Conservation (phyloP, 108 stramenopile species). For the Epipyxis sp. region DNA sequence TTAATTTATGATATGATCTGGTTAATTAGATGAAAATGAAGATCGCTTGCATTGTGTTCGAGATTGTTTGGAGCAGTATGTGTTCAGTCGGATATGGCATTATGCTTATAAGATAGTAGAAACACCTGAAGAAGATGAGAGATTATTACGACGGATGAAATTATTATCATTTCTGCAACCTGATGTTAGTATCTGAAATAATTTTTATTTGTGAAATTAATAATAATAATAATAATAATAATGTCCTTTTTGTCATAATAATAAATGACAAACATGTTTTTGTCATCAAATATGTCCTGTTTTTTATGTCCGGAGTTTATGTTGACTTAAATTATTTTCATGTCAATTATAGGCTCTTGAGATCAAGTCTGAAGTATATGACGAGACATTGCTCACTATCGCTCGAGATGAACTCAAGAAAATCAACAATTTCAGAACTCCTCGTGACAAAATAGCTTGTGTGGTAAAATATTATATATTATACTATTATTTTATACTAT, state of each 20-base stretch:
- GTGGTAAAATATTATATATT: no score
- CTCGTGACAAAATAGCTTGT: slow-evolving; percentile 39
- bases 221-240: no score
- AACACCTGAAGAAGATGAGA: slow-evolving; percentile 11
- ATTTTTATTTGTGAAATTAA: no score
- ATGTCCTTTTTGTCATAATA: no score
- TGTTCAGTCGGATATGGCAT: not conserved
- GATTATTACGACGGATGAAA: slow-evolving; percentile 2
- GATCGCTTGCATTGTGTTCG: slow-evolving; percentile 9
- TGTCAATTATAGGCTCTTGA: slow-evolving; percentile 6
- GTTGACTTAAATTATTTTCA: no score
- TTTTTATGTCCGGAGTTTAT: no score
- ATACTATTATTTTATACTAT: no score
- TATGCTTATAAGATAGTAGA: not conserved
- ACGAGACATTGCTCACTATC: slow-evolving; percentile 32
- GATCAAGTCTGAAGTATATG: not conserved
- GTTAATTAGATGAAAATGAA: not conserved
- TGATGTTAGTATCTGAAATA: not conserved
- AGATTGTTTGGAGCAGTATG: slow-evolving; percentile 17
- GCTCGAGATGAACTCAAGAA: slow-evolving; percentile 38
- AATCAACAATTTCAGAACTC: slow-evolving; percentile 35
- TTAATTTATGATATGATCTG: not conserved
- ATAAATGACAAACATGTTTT: no score
- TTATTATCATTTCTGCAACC: slow-evolving; percentile 10
- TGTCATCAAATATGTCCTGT: no score